These are phyloP conservation scores for Lantana camara DNA, from an alignment of 257 asterid genomes.

Conservation along the genomic window DNA sequence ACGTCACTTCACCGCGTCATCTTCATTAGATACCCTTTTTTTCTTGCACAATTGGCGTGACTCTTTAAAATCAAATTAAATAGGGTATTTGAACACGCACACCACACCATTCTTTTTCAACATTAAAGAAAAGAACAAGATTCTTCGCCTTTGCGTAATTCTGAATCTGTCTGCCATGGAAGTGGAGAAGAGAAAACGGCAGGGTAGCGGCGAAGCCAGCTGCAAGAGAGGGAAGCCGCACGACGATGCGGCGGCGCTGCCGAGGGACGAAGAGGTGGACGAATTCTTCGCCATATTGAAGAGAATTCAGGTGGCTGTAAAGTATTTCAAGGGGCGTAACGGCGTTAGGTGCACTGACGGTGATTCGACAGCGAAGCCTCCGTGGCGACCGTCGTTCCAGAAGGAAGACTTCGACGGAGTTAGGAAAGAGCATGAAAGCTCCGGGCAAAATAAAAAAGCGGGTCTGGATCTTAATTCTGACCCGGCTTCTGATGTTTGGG, in stretches of 20 bases:
- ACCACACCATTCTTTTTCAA: background rate
- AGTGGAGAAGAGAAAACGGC: conserved; percentile 32
- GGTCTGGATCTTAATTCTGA: conserved; percentile 35
- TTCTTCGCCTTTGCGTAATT: background rate
- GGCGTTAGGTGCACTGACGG: conserved; percentile 13
- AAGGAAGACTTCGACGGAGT: conserved; percentile 35
- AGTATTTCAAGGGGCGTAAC: conserved; percentile 45
- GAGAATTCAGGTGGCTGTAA: conserved; percentile 50
- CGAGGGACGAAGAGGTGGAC: conserved; percentile 60
- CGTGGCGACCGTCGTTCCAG: conserved; percentile 35
- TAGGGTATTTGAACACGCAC: background rate
- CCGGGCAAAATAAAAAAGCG: background rate
- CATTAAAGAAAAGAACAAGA: background rate
- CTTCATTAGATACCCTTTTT: background rate
- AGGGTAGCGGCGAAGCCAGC: conserved; percentile 14
- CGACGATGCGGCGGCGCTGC: conserved; percentile 24
- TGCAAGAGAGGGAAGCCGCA: conserved; percentile 21
- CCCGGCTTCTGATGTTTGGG: conserved; percentile 27
- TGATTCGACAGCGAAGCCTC: conserved; percentile 14
- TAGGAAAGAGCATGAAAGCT: conserved; percentile 11
- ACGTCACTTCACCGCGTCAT: conserved; percentile 1
- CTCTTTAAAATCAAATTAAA: conserved; percentile 26
- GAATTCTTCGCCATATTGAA: conserved; percentile 52
- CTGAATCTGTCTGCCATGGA: conserved; percentile 6
- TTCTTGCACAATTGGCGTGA: background rate